phyloP scores from a whole-genome alignment of 345 rosid genomes.

The Theobroma cacao region DNA sequence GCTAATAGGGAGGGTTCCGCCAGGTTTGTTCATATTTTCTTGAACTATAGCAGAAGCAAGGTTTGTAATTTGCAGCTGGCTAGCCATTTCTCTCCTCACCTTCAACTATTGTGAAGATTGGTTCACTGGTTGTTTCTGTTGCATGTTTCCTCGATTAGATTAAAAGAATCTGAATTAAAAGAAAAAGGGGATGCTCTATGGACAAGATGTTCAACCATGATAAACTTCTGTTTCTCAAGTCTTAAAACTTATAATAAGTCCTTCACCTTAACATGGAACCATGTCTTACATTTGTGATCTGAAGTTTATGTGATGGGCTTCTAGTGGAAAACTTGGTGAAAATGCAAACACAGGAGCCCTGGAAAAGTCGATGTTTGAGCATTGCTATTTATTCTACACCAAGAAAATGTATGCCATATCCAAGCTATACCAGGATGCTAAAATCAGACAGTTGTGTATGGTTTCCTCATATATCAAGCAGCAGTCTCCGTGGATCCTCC shows the following conservation, averaged over 20 bases:
- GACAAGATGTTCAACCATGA: background rate
- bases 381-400: constrained; percentile 1
- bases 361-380: background rate
- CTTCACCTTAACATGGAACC: too few relatives aligned
- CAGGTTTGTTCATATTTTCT: too few relatives aligned
- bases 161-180: background rate
- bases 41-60: too few relatives aligned
- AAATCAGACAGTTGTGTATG: background rate
- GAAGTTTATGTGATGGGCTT: background rate
- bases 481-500: constrained; percentile 81
- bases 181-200: background rate
- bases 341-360: background rate
- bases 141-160: background rate
- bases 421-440: background rate
- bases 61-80: too few relatives aligned
- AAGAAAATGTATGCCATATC: background rate
- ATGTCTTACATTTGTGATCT: background rate
- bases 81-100: background rate
- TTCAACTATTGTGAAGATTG: background rate
- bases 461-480: constrained; percentile 27
- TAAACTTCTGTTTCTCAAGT: too few relatives aligned
- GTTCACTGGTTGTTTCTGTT: background rate
- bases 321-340: background rate
- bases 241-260: too few relatives aligned
- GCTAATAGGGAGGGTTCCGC: too few relatives aligned